phyloP scores from a whole-genome alignment of 208 protist species.

The Dictyostelium gargantuum region DNA sequence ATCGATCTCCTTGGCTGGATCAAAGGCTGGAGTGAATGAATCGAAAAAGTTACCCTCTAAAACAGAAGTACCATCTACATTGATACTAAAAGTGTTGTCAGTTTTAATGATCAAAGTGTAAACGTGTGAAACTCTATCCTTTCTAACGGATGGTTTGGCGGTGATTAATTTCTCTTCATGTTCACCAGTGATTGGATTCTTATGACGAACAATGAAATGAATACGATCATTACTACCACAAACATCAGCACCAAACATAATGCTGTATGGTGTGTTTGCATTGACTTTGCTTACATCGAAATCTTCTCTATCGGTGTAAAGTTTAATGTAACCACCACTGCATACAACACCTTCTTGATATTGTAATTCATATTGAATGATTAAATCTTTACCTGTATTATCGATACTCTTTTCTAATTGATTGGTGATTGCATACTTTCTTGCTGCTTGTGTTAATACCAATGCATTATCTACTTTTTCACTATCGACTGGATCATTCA shows the following conservation, averaged over 20 bases:
- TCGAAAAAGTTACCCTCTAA: conserved; percentile 82
- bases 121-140: conserved; percentile 89
- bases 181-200: conserved; percentile 62
- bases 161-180: conserved; percentile 90
- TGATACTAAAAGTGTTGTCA: conserved; percentile 90
- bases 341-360: conserved; percentile 89
- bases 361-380: conserved; percentile 91
- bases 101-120: conserved; percentile 91
- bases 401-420: conserved; percentile 79
- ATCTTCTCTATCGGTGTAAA: conserved; percentile 78
- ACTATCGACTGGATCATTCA: neutral
- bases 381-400: conserved; percentile 86
- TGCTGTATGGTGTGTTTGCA: conserved; percentile 89
- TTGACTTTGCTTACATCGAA: conserved; percentile 85
- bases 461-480: neutral
- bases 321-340: conserved; percentile 93
- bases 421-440: neutral
- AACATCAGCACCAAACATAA: conserved; percentile 95
- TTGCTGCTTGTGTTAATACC: neutral
- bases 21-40: conserved; percentile 86
- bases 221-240: conserved; percentile 87
- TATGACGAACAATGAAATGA: conserved; percentile 89
- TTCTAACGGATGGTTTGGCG: conserved; percentile 80
- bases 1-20: conserved; percentile 87
- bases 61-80: conserved; percentile 85